Base-by-base conservation (phyloP, 73 alveolate species). In the Paramecium octaurelia region DNA sequence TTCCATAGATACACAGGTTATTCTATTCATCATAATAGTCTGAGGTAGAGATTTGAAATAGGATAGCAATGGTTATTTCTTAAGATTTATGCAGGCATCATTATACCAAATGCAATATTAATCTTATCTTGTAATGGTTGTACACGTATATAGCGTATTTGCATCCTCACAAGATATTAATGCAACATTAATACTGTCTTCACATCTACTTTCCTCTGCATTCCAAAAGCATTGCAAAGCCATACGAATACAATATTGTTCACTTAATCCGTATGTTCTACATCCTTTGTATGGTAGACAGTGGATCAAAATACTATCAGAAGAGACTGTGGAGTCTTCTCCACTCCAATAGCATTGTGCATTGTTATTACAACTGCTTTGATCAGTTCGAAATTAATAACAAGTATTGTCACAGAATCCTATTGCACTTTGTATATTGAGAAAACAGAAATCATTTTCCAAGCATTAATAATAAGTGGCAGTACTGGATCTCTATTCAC, bases 201-300 rank as follows among this genome's bases (percentile, higher is more conserved):
- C 40, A 20, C 87, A 73, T 40, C 57, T 36, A n/a, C 11, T n/a
- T 16, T 73, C 1, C 2, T 73, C 50, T 4, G 18, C 9, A 73
- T 73, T 40, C 87, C 87, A 73, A 36, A 18, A 34, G 40, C 87
- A 73, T 36, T 34, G 8, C 14, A 10, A 14, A 16, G 59, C 59
- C 87, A 73, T 73, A 36, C 31, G 21, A 29, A 29, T 16, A 73
- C 87, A 73, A 27, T 73, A 73, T 36, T 38, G 8, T 18, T 73
- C 2, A 73, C 87, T 73, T 20, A 73, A 34, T n/a, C 87, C 87
- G 12, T 29, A 35, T 12, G 57, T 73, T 1, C 24, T 21, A 36
- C 87, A 73, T 16, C 87, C 87, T 16, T 36, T 12, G 8, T 73
- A 36, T 11, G 87, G 87, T 36, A 73, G 14, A 73, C 87, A 73